Evolutionary conservation across 2,329 filamentous ascomycete genomes (phyloP).

Genomic region (Ceratocystiopsis sp.): DNA sequence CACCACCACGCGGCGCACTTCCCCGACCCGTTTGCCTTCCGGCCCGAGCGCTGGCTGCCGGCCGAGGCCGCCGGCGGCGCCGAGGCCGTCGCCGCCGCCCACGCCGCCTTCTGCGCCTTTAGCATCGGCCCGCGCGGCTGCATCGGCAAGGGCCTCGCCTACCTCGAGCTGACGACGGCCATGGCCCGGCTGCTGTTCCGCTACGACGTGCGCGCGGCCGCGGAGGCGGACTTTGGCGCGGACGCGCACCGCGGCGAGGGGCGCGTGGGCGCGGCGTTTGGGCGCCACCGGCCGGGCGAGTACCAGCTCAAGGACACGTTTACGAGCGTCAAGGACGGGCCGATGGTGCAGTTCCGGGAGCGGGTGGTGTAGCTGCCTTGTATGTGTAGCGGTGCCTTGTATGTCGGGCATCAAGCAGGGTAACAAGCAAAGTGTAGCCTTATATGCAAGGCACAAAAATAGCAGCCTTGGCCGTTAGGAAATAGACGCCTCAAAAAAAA

Average conservation of each 20-base stretch:
- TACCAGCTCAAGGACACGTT: constrained; percentile 59
- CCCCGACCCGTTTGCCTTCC: constrained; percentile 38
- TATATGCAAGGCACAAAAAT: too few species aligned
- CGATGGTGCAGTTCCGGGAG: constrained; percentile 44
- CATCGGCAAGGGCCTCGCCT: constrained; percentile 54
- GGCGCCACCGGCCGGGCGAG: constrained; percentile 38
- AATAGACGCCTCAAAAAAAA: too few species aligned
- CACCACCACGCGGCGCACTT: constrained; percentile 51
- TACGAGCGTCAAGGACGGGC: constrained; percentile 55
- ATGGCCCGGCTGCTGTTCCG: constrained; percentile 43
- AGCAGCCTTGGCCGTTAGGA: too few species aligned
- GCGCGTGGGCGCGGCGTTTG: constrained; percentile 28
- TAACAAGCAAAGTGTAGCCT: too few species aligned
- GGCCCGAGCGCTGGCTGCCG: constrained; percentile 48
- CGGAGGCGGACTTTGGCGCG: constrained; percentile 20
- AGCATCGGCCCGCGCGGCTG: constrained; percentile 53
- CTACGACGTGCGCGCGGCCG: constrained; percentile 40
- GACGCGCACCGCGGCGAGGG: constrained; percentile 34
- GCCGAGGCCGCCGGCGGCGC: constrained; percentile 21
- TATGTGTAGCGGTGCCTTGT: too few species aligned
- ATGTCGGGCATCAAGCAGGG: too few species aligned
- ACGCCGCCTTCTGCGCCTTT: constrained; percentile 60
- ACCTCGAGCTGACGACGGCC: constrained; percentile 47
- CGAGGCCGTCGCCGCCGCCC: constrained; percentile 35
- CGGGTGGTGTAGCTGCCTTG: too few species aligned